A percentile compares a stretch with the other conserved stretches of the same genome.
These are phyloP conservation scores for Fusarium guadeloupense DNA, from an alignment of 2,329 filamentous ascomycete genomes.

Conservation along the genomic window DNA sequence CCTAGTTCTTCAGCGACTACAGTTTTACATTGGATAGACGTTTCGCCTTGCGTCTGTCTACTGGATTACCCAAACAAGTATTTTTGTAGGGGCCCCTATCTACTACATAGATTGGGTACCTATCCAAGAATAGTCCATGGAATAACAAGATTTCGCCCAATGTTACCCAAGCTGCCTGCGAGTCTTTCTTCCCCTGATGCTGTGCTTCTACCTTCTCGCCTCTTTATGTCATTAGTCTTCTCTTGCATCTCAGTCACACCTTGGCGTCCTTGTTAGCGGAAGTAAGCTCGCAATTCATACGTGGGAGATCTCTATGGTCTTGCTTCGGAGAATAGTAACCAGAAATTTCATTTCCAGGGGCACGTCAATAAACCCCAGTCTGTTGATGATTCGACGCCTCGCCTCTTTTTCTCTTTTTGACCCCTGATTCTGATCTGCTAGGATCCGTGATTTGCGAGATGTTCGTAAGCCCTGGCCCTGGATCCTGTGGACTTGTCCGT, in stretches of 20 bases:
- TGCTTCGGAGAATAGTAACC: not conserved
- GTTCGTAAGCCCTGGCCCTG: slow-evolving; percentile 19
- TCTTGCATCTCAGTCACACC: slow-evolving; percentile 21
- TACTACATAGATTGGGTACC: slow-evolving; percentile 4
- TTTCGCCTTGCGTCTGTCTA: slow-evolving; percentile 3
- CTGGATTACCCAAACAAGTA: too few species aligned
- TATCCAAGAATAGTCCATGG: too few species aligned
- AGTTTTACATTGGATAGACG: not conserved
- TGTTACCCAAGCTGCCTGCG: slow-evolving; percentile 27
- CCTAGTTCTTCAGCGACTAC: not conserved
- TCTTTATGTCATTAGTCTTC: slow-evolving; percentile 7
- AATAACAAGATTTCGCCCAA: not conserved
- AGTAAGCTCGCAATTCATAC: not conserved
- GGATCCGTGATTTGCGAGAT: slow-evolving; percentile 20
- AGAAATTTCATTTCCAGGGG: slow-evolving; percentile 17
- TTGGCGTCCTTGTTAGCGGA: slow-evolving; percentile 1
- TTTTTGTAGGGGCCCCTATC: too few species aligned
- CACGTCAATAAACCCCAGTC: slow-evolving; percentile 4
- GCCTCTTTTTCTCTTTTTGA: slow-evolving; percentile 14
- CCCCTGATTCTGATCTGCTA: slow-evolving; percentile 14
- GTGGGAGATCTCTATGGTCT: slow-evolving; percentile 19
- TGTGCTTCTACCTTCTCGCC: slow-evolving; percentile 31
- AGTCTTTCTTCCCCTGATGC: slow-evolving; percentile 22
- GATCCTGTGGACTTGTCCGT: slow-evolving; percentile 15
- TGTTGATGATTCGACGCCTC: slow-evolving; percentile 2